Evolutionary conservation across 257 asterid genomes (phyloP), one percentile per base, ranked within the genome.

Genomic region (Solanum sitiens): DNA sequence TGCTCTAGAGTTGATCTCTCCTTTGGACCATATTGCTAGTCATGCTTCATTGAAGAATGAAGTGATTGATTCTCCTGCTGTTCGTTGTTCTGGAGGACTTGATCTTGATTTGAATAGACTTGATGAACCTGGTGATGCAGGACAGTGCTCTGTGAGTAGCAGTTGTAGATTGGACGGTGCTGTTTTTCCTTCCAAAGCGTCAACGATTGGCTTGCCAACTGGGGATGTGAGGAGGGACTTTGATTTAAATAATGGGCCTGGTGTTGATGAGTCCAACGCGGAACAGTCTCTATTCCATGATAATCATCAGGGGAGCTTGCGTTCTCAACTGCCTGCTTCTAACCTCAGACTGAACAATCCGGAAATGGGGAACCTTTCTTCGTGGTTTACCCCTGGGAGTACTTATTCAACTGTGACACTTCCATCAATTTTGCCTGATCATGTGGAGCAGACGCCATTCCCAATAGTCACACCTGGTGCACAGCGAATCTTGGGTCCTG

Each of bases 301-400:
- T 56, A 90, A 86, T 83, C 63, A 77, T 74, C 90, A 92, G 84
- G 92, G 87, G 65, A 90, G 87, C 90, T 72, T 90, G 87, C 89
- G 91, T 67, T 68, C 94, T 27, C 98, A 92, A 40, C 89, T 88
- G 79, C 91, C 94, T 77, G 50, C 89, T 76, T 53, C 92, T 39
- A 93, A 95, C 86, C 90, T 89, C 67, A 88, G 94, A 87, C 65
- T 92, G 72, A 92, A 82, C 89, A 90, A 85, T 88, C 90, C 90
- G 8, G 96, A 90, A 37, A 76, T 92, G 20, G 94, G 93, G 61
- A 94, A 79, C 86, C 93, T 92, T 92, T 90, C 98, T 23, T 91
- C 98, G 86, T 95, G 98, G 98, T 92, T 95, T 89, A 87, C 97
- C 30, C 89, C 96, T 23, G 94, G 94, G 44, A 94, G 83, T 88